Evolutionary conservation across 495 filamentous ascomycete species (phyloP).

Genomic region (Apiosordaria backusii): DNA sequence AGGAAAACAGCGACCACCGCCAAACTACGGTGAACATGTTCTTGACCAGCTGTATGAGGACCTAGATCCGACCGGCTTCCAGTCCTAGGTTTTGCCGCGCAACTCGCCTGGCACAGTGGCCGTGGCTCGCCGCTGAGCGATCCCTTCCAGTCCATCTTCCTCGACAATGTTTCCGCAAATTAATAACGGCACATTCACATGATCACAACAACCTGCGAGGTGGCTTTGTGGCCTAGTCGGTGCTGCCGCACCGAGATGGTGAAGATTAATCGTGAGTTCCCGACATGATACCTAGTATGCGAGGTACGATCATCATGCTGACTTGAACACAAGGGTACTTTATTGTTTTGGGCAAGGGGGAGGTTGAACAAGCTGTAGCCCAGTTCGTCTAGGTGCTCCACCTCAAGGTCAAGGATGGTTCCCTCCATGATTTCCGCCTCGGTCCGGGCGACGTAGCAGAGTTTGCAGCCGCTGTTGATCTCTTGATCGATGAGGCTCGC

Average conservation of each 20-base stretch:
- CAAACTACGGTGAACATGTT: too few species aligned
- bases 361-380: neutral
- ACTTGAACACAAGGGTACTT: constrained; percentile 43
- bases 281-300: neutral
- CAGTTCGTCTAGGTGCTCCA: neutral
- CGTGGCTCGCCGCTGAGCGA: too few species aligned
- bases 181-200: too few species aligned
- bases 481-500: constrained; percentile 43
- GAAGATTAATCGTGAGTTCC: constrained; percentile 53
- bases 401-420: neutral
- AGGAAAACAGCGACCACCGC: too few species aligned
- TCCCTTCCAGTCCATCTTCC: too few species aligned
- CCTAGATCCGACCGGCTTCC: too few species aligned
- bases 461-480: constrained; percentile 31
- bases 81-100: too few species aligned
- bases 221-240: constrained; percentile 45
- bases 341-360: constrained; percentile 42
- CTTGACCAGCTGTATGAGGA: too few species aligned
- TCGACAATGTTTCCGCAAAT: too few species aligned
- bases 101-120: too few species aligned
- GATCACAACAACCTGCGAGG: constrained; percentile 55
- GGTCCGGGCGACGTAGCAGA: neutral
- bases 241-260: constrained; percentile 55
- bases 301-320: constrained; percentile 8
- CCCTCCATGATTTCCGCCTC: neutral